Evolutionary conservation across 2,329 filamentous ascomycete genomes (phyloP), one percentile per base, ranked within the genome.

Genomic region (Talaromyces amestolkiae): DNA sequence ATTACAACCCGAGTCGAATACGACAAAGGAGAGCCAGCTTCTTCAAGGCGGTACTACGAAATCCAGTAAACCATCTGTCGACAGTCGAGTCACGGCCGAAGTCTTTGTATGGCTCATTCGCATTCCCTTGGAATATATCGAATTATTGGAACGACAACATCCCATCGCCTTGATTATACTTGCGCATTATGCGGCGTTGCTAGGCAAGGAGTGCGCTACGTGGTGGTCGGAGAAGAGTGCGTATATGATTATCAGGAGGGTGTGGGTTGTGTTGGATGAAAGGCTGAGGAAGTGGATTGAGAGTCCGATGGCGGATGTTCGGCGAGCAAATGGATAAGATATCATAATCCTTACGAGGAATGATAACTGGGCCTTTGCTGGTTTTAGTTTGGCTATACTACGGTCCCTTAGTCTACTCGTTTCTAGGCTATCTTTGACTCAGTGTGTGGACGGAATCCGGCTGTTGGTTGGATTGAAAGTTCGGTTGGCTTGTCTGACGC

Each of bases 161-260:
- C 64, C 63, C 13, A 58, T 66, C 35, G 66, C 64, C n/a, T 31
- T 67, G 11, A 65, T 68, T 10, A 62, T 66, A 15, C 54, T 66
- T 4, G 61, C 61, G 9, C 64, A 67, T 53, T 68, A 64, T 45
- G 66, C 67, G 39, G 35, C 45, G 8, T 54, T 67, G 11, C 27
- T 66, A 17, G 60, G 33, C n/a, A 49, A 45, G 13, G 54, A 58
- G 17, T 27, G 47, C n/a, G 33, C 53, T 6, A 45, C 53, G 4
- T 67, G 66, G 66, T 67, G 64, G 58, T 62, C 58, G 4, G 58
- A 58, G 7, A 53, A 39, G n/a, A 67, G 65, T 54, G 47, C 65
- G 9, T 62, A 45, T 19, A 35, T 41, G 24, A 65, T 67, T 39
- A 56, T 67, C 3, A 56, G 27, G 17, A 45, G 65, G 13, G 54